phyloP scores from a whole-genome alignment of 371 early-diverging fungal genomes.

The Phascolomyces articulosus region DNA sequence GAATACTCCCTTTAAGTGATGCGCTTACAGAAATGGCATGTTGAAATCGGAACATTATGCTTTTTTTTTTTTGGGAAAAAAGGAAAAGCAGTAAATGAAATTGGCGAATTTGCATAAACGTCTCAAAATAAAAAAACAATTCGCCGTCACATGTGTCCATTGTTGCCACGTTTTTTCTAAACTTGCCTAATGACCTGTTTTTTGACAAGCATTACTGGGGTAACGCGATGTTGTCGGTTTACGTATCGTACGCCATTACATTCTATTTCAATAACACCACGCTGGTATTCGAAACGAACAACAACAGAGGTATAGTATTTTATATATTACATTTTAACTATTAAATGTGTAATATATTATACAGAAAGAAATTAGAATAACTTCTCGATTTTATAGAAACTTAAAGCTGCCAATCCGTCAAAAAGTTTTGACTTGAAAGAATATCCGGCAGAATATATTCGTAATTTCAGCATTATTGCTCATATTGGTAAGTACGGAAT shows the following conservation, averaged over 20 bases:
- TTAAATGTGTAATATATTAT: too few species aligned
- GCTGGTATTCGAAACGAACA: conserved; percentile 10
- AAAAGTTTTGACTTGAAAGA: conserved; percentile 51
- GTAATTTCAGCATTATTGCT: conserved; percentile 97
- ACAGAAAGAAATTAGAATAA: neutral
- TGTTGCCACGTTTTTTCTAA: neutral
- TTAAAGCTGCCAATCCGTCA: conserved; percentile 45
- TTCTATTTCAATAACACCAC: neutral
- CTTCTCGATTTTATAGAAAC: conserved; percentile 30
- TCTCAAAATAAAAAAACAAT: neutral
- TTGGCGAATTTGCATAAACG: neutral
- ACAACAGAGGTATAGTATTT: conserved; percentile 9
- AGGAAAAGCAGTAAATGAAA: neutral
- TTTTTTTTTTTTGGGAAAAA: too few species aligned
- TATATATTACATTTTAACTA: neutral
- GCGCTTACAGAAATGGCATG: neutral
- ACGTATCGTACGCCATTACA: neutral
- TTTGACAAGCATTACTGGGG: neutral
- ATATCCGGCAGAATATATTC: conserved; percentile 81
- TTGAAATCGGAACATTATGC: conserved; percentile 9
- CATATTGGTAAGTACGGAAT: conserved; percentile 75
- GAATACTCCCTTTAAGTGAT: neutral
- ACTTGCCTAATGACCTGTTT: neutral
- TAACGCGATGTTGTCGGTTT: neutral
- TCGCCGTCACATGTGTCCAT: neutral